phyloP scores from a whole-genome alignment of 345 rosid genomes.

The Ricinus communis region DNA sequence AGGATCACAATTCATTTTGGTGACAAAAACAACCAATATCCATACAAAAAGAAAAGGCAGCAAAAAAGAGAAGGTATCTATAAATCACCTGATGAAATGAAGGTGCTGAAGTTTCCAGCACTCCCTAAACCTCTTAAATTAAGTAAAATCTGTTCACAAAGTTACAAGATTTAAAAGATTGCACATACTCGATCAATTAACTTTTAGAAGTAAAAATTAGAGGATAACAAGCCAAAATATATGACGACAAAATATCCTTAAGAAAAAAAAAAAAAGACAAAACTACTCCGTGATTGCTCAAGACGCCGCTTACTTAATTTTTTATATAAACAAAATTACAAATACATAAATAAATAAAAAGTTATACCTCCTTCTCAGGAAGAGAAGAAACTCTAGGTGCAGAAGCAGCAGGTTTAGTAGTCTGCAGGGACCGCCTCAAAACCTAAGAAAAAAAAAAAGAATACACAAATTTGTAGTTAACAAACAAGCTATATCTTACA shows the following conservation, averaged over 20 bases:
- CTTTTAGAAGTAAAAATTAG: not conserved
- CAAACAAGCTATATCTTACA: not conserved
- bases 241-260: not conserved
- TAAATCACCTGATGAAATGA: constrained; percentile 48
- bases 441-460: constrained; percentile 31
- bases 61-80: not conserved
- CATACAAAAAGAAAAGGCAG: not conserved
- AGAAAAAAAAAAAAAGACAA: not conserved
- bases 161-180: constrained; percentile 4
- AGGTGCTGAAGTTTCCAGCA: constrained; percentile 45
- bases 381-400: constrained; percentile 39
- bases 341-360: not conserved
- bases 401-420: constrained; percentile 39
- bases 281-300: not conserved
- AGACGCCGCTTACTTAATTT: too few species aligned
- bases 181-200: too few species aligned
- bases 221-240: not conserved
- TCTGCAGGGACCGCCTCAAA: constrained; percentile 39
- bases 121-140: constrained; percentile 39
- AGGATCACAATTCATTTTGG: not conserved
- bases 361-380: constrained; percentile 45
- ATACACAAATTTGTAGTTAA: not conserved
- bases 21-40: not conserved
- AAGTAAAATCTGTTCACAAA: constrained; percentile 40
- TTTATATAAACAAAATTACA: not conserved